Conservation (phyloP, 2,329 filamentous ascomycete genomes). For the Neopestalotiopsis rosae region DNA sequence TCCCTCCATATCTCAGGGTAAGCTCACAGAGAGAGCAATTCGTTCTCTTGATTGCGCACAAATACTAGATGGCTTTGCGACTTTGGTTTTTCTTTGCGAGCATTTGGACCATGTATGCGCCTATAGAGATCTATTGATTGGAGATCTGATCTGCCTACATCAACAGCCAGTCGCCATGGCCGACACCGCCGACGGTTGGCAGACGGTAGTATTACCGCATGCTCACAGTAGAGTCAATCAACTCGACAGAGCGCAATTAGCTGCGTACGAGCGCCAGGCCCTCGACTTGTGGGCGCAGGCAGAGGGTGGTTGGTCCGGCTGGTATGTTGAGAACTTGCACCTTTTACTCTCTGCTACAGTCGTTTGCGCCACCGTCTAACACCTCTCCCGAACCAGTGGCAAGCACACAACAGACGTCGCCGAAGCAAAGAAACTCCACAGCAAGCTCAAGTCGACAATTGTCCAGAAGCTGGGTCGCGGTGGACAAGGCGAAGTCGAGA, state of each 20-base stretch:
- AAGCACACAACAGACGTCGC: constrained; percentile 34
- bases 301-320: constrained; percentile 17
- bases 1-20: background rate
- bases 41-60: background rate
- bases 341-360: background rate
- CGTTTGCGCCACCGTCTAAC: background rate
- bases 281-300: constrained; percentile 15
- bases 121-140: background rate
- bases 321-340: constrained; percentile 3
- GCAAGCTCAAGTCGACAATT: constrained; percentile 31
- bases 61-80: background rate
- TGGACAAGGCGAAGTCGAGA: constrained; percentile 50
- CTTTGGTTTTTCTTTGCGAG: background rate
- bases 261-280: constrained; percentile 15
- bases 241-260: constrained; percentile 14
- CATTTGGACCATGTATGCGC: background rate
- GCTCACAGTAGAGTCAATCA: constrained; percentile 14
- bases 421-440: constrained; percentile 36
- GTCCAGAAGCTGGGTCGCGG: constrained; percentile 46
- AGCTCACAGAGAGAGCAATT: background rate
- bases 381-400: constrained; percentile 27
- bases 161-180: background rate
- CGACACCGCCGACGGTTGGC: constrained; percentile 14
- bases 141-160: background rate
- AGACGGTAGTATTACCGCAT: constrained; percentile 18